A percentile compares a stretch with the other conserved stretches of the same genome.
Evolutionary conservation across 257 asterid genomes (phyloP).

Genomic region (Primulina tabacum): DNA sequence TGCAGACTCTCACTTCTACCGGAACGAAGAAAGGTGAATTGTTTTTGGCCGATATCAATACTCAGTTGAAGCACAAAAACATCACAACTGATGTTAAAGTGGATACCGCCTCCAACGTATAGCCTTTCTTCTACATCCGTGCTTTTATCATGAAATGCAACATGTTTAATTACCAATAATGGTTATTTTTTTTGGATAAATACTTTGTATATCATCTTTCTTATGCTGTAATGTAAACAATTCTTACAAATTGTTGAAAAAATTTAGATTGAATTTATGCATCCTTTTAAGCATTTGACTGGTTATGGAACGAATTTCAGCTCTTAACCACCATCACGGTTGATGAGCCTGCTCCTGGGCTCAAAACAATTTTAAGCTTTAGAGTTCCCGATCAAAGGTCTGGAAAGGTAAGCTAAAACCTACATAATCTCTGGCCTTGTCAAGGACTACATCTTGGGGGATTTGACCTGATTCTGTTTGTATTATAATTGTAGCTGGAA

Average conservation of each 20-base stretch:
- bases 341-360: slow-evolving; percentile 51
- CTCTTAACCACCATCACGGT: slow-evolving; percentile 38
- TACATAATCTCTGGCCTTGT: background rate
- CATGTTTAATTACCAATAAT: background rate
- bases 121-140: background rate
- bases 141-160: background rate
- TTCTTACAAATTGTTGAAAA: background rate
- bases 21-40: slow-evolving; percentile 65
- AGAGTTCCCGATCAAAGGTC: slow-evolving; percentile 52
- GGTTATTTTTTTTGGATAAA: background rate
- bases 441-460: background rate
- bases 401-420: slow-evolving; percentile 35
- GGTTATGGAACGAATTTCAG: slow-evolving; percentile 26
- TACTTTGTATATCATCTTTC: background rate
- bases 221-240: background rate
- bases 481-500: slow-evolving; percentile 35
- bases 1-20: slow-evolving; percentile 49
- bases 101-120: slow-evolving; percentile 57
- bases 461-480: background rate
- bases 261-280: slow-evolving; percentile 3
- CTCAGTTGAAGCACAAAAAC: slow-evolving; percentile 61
- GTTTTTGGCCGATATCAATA: slow-evolving; percentile 60
- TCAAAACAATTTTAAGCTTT: slow-evolving; percentile 45
- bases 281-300: slow-evolving; percentile 4
- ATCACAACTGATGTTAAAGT: slow-evolving; percentile 61